These are phyloP conservation scores for Firmiana major DNA, from an alignment of 345 rosid species.

Conservation along the genomic window DNA sequence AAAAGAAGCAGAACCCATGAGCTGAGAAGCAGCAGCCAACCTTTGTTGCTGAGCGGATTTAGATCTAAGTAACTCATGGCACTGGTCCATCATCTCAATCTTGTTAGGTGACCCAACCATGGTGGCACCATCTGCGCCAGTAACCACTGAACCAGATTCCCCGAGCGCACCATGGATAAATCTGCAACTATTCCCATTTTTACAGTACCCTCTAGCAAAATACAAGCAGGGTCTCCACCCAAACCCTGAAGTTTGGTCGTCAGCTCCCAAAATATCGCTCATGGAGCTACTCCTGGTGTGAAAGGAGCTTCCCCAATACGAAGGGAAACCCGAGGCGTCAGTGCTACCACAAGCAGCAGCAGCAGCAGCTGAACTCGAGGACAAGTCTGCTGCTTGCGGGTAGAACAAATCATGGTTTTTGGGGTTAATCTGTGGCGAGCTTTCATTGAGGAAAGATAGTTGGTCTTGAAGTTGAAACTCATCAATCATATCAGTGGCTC, in stretches of 20 bases:
- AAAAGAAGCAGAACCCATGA: conserved; percentile 39
- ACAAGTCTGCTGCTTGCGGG: conserved; percentile 29
- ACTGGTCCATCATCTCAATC: conserved; percentile 58
- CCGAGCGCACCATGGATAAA: conserved; percentile 58
- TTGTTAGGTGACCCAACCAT: conserved; percentile 71
- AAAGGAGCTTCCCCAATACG: conserved; percentile 48
- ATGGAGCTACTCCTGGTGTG: conserved; percentile 77
- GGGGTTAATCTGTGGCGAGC: conserved; percentile 30
- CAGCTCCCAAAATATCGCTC: conserved; percentile 62
- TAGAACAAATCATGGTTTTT: conserved; percentile 45
- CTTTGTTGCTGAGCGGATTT: conserved; percentile 76
- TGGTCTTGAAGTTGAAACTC: conserved; percentile 68
- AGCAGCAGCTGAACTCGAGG: conserved; percentile 35
- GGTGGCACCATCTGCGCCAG: conserved; percentile 31
- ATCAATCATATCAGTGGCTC: conserved; percentile 48
- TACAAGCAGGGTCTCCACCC: conserved; percentile 91
- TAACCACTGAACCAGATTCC: conserved; percentile 29
- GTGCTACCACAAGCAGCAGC: conserved; percentile 15
- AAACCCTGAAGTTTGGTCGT: conserved; percentile 54
- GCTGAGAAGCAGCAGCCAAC: conserved; percentile 51
- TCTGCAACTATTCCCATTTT: conserved; percentile 80
- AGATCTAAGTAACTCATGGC: conserved; percentile 74
- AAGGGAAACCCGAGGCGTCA: conserved; percentile 29
- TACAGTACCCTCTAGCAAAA: conserved; percentile 88
- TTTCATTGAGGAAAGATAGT: conserved; percentile 60